These are phyloP conservation scores for Zopfochytrium polystomum DNA, from an alignment of 371 early-diverging fungal species.

Conservation along the genomic window DNA sequence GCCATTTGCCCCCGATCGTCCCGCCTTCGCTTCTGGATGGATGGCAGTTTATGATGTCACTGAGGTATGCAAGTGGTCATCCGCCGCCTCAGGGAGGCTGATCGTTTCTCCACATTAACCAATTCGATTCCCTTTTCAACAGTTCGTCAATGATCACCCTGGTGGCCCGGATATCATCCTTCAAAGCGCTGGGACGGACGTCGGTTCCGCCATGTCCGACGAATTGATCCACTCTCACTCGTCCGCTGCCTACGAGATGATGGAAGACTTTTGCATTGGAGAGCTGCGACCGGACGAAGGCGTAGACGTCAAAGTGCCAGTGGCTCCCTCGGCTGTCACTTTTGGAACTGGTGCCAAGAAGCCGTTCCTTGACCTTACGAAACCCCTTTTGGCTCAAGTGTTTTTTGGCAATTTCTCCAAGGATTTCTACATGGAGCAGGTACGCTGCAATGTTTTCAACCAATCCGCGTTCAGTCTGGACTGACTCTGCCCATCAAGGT, in stretches of 20 bases:
- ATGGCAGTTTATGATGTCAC: constrained; percentile 70
- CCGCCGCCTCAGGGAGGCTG: neutral
- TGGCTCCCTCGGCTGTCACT: constrained; percentile 19
- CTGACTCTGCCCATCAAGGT: constrained; percentile 40
- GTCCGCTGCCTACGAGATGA: constrained; percentile 76
- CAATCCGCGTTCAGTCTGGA: too few species aligned
- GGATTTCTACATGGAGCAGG: constrained; percentile 78
- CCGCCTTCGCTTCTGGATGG: constrained; percentile 86
- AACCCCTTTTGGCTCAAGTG: constrained; percentile 84
- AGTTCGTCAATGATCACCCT: constrained; percentile 76
- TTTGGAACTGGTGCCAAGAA: constrained; percentile 35
- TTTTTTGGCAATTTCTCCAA: constrained; percentile 64
- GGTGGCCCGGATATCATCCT: constrained; percentile 65
- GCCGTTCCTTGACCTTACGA: constrained; percentile 75
- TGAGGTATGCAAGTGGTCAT: constrained; percentile 49
- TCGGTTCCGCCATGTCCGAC: constrained; percentile 72
- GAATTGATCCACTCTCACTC: constrained; percentile 74
- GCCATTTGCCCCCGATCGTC: constrained; percentile 29
- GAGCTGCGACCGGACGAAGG: constrained; percentile 32
- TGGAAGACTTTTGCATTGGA: constrained; percentile 79
- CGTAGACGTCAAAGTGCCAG: neutral
- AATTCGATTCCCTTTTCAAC: constrained; percentile 22
- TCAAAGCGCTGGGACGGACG: constrained; percentile 64
- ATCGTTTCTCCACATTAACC: neutral
- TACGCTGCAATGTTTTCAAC: too few species aligned